These are phyloP conservation scores for Berberis vulgaris DNA, from an alignment of 164 flowering plant genomes.

Conservation along the genomic window DNA sequence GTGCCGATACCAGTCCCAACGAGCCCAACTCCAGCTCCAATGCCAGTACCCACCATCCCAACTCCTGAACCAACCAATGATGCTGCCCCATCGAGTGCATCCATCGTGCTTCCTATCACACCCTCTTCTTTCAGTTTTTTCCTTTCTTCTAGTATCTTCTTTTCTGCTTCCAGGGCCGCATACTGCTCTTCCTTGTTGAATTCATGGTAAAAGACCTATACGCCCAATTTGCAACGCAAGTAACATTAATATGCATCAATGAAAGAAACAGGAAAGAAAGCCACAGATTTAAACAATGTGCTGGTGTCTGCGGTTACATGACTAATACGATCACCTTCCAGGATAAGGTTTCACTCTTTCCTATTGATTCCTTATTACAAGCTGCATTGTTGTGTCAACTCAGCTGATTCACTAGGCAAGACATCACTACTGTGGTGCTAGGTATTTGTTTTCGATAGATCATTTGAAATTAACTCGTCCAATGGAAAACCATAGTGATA, in stretches of 20 bases:
- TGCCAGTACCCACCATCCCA: constrained; percentile 55
- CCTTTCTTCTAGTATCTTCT: constrained; percentile 65
- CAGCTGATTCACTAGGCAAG: too few relatives aligned
- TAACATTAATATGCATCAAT: not conserved
- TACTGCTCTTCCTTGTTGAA: constrained; percentile 85
- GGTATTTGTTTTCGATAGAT: too few relatives aligned
- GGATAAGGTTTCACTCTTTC: too few relatives aligned
- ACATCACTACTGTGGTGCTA: too few relatives aligned
- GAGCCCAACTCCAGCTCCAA: constrained; percentile 52
- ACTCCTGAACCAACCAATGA: constrained; percentile 56
- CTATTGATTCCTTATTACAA: too few relatives aligned
- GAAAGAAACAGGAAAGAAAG: not conserved
- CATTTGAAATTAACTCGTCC: too few relatives aligned
- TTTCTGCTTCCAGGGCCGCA: constrained; percentile 83
- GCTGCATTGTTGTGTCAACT: too few relatives aligned
- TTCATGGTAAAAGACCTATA: constrained; percentile 59
- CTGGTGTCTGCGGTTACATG: not conserved
- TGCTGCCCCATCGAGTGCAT: constrained; percentile 83
- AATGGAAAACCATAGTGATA: too few relatives aligned
- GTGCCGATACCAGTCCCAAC: constrained; percentile 49
- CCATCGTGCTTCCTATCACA: constrained; percentile 90
- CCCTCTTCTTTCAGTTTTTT: constrained; percentile 79
- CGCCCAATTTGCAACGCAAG: not conserved
- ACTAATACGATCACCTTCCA: too few relatives aligned
- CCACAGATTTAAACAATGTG: not conserved